Base-by-base conservation (phyloP, 192 early-diverging fungal genomes). In the Gamsiella multidivaricata region DNA sequence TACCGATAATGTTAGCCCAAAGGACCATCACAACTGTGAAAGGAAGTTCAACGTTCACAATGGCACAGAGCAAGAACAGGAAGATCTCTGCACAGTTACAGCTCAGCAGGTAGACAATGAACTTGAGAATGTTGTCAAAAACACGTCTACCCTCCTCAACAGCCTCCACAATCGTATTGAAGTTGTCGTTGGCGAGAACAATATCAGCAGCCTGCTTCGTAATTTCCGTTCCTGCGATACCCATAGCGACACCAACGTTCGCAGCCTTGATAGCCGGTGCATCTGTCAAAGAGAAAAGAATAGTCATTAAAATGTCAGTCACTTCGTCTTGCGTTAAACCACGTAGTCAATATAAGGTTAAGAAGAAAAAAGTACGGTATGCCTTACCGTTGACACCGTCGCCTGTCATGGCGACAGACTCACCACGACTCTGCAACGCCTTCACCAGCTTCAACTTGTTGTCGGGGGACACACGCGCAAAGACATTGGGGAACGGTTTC, bases 181-280 rank as follows among this genome's bases (percentile, higher is more conserved):
- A 98, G 84, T 98, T 92, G 84, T 97, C 96, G 80, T 98, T 91
- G 20, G 92, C 86, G 6, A 98, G 82, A 49, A 98, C 92, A 72
- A 98, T 95, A 66, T 98, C 97, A 20, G 97, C 95, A 7, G 96
- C 97, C 79, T 98, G 95, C 84, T 97, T 98, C 50, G 97, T 96
- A 52, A 98, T 95, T 62, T 98, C 97, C 0, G 96, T 96, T 39
- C 97, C 97, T 41, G 89, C 88, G 53, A 94, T 84, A 47, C 97
- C 97, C 97, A 98, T 98, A 0, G 97, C 96, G 70, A 98, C 88
- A 79, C 97, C 97, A 28, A 98, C 91, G 74, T 97, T 93, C 3
- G 97, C 93, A 61, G 91, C 88, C 67, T 98, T 98, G 72, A 98
- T 94, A 22, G 96, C 93, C 25, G 96, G 96, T 1, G 95, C 93